Evolutionary conservation across 1,284 basidiomycete genomes (phyloP), one percentile per base, ranked within the genome.

Genomic region (Rugosomyces carneus): DNA sequence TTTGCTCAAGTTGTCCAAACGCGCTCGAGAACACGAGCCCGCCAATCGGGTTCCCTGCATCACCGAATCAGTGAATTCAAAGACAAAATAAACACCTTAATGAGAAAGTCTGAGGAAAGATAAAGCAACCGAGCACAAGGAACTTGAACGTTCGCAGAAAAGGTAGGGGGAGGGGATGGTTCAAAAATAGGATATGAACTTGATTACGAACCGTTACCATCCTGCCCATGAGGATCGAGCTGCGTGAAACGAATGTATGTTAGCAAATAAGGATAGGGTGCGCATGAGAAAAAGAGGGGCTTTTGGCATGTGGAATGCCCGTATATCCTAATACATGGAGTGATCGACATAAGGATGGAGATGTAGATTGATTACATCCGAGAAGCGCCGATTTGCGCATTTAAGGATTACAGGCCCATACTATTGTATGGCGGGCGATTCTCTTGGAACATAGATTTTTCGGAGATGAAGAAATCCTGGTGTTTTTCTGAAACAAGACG

Each of bases 1-100:
- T 64, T 57, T 84, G 71, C 52, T 73, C 53, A n/a, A 77, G 55
- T 40, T 68, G 59, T 26, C 83, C 79, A 64, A 86, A 85, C 13
- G 81, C 82, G 54, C 60, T 77, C 26, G 84, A 84, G 62, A 88
- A 88, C 18, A 88, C 81, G 23, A 87, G 67, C 5, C 79, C 80
- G 38, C 82, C 85, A 44, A 81, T 73, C 11, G 78, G 81, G 60
- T 84, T 84, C 20, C 77, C 80, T 73, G 42, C 34, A 13, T 40
- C 37, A 23, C 13, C 13, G 37, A 34, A 13, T 31, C 29, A 31
- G 29, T 10, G 29, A 31, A 31, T 11, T n/a, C 6, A 3, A 31
- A 8, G 29, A n/a, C n/a, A 26, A 18, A 23, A 21, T 8, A 37
- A 23, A 37, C 4, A 29, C 5, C 5, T 18, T 6, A 11, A 31